A percentile compares a stretch with the other conserved stretches of the same genome.
phyloP scores from a whole-genome alignment of 306 rosid species.

The Begonia peltatifolia region DNA sequence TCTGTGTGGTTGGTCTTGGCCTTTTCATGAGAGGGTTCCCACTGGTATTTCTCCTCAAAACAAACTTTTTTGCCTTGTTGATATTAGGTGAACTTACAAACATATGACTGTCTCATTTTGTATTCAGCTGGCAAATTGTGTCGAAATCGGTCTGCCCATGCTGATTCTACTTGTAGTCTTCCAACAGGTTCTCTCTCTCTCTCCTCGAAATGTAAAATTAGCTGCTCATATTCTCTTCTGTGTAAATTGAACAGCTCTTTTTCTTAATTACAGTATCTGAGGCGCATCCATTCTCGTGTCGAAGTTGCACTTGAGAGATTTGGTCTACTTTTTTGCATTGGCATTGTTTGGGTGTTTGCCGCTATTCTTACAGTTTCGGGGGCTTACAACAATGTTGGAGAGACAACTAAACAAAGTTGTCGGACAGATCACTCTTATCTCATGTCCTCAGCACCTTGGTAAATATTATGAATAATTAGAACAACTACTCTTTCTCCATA shows the following conservation, averaged over 20 bases:
- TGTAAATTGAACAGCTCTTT: conserved; percentile 3
- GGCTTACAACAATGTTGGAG: conserved; percentile 45
- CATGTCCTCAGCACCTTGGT: conserved; percentile 70
- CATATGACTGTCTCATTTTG: conserved; percentile 14
- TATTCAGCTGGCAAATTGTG: conserved; percentile 68
- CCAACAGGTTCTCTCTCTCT: conserved; percentile 48
- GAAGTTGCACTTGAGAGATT: conserved; percentile 41
- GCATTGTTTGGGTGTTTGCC: conserved; percentile 66
- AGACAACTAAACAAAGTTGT: conserved; percentile 48
- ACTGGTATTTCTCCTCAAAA: conserved; percentile 29
- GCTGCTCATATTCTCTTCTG: neutral
- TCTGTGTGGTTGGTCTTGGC: conserved; percentile 79
- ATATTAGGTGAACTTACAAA: neutral
- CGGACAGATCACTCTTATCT: conserved; percentile 71
- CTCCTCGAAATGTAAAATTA: neutral
- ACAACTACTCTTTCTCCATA: neutral
- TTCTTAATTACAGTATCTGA: conserved; percentile 38
- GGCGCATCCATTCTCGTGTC: conserved; percentile 23
- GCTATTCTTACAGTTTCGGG: conserved; percentile 80
- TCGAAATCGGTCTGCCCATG: conserved; percentile 86
- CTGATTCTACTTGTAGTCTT: conserved; percentile 52
- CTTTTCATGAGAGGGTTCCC: conserved; percentile 75
- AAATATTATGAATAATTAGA: conserved; percentile 5
- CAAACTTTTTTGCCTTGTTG: neutral
- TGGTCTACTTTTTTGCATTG: conserved; percentile 60